phyloP scores from a whole-genome alignment of 306 rosid species.

The Citrullus colocynthis region DNA sequence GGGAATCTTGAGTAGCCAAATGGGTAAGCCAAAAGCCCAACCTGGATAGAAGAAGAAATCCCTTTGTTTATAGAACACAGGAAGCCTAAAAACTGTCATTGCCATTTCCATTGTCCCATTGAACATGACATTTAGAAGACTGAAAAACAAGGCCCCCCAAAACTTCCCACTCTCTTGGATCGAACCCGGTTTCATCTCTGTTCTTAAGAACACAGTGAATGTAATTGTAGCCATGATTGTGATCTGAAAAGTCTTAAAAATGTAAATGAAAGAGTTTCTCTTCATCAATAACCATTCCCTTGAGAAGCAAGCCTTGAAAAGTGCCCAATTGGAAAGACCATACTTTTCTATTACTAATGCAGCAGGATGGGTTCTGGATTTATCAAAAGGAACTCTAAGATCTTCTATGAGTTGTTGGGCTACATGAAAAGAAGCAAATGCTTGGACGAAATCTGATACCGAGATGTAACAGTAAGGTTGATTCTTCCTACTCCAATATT shows the following conservation, averaged over 20 bases:
- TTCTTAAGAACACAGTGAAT: constrained; percentile 48
- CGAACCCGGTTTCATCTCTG: constrained; percentile 44
- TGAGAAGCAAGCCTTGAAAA: constrained; percentile 56
- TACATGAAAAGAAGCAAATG: constrained; percentile 23
- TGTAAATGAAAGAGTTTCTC: constrained; percentile 46
- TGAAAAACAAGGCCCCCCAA: constrained; percentile 57
- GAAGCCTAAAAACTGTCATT: constrained; percentile 46
- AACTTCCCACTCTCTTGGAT: constrained; percentile 47
- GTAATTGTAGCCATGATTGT: constrained; percentile 44
- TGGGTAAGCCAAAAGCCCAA: constrained; percentile 67
- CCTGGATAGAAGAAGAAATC: constrained; percentile 51
- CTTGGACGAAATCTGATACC: constrained; percentile 26
- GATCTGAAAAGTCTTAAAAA: constrained; percentile 60
- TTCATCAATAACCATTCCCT: constrained; percentile 62
- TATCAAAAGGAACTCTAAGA: constrained; percentile 39
- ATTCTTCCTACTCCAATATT: constrained; percentile 44
- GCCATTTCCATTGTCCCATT: constrained; percentile 75
- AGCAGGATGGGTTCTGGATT: constrained; percentile 31
- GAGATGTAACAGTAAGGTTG: constrained; percentile 35
- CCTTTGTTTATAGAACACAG: constrained; percentile 64
- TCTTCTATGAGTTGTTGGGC: constrained; percentile 30
- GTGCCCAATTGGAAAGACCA: constrained; percentile 48
- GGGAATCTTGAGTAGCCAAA: constrained; percentile 57
- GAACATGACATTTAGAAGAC: constrained; percentile 57
- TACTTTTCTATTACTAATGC: constrained; percentile 48